phyloP scores from a whole-genome alignment of 768 basidiomycete genomes.

The Hortiboletus campestris region DNA sequence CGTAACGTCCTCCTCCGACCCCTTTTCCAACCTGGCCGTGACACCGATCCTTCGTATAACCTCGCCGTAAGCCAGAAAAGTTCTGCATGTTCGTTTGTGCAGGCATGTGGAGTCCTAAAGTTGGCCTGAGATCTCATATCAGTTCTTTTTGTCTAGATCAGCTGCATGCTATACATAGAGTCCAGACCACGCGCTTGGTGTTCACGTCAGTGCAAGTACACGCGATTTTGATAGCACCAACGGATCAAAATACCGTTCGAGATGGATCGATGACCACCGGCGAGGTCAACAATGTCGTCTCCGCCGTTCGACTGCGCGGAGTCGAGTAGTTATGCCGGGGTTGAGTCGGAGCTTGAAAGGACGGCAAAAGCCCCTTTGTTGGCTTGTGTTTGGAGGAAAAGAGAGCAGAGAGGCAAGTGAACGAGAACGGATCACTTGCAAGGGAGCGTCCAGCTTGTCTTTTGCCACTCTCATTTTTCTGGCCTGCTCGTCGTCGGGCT shows the following conservation, averaged over 20 bases:
- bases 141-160: not conserved
- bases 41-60: not conserved
- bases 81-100: not conserved
- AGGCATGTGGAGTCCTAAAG: not conserved
- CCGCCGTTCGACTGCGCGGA: not conserved
- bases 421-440: slow-evolving; percentile 16
- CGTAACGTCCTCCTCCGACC: not conserved
- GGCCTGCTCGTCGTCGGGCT: slow-evolving; percentile 16
- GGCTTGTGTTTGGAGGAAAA: slow-evolving; percentile 25
- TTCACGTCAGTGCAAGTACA: not conserved
- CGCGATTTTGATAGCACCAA: not conserved
- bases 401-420: slow-evolving; percentile 17
- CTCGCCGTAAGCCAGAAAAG: not conserved
- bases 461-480: slow-evolving; percentile 3
- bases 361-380: slow-evolving; percentile 27
- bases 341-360: slow-evolving; percentile 22
- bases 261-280: too few relatives aligned
- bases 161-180: not conserved
- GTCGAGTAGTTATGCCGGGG: not conserved
- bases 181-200: not conserved
- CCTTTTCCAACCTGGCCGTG: not conserved
- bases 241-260: not conserved
- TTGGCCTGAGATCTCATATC: not conserved
- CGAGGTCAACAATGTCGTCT: not conserved
- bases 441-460: slow-evolving; percentile 21